A percentile compares a stretch with the other conserved stretches of the same genome.
Evolutionary conservation across 192 early-diverging fungal species (phyloP).

Genomic region (Tieghemiomyces parasiticus): DNA sequence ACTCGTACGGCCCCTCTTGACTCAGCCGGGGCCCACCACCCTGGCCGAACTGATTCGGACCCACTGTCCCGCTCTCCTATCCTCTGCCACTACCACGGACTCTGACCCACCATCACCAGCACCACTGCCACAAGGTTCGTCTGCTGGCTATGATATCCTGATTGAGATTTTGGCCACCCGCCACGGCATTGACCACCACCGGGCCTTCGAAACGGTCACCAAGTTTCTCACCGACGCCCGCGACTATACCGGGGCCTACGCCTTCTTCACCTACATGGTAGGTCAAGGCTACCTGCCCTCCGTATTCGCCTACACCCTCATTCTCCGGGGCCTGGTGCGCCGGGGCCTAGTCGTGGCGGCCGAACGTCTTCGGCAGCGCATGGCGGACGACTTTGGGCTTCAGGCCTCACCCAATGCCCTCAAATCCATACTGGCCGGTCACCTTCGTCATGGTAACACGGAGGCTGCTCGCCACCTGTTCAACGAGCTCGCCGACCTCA

Average conservation of each 20-base stretch:
- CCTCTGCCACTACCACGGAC: background rate
- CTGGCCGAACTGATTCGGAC: too few relatives aligned
- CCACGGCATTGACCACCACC: background rate
- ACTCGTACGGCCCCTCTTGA: too few relatives aligned
- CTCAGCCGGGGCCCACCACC: too few relatives aligned
- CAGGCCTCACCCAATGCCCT: background rate
- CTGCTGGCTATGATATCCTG: background rate
- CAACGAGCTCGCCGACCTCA: background rate
- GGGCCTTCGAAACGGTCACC: background rate
- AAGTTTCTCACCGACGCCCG: background rate
- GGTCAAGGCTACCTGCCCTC: background rate
- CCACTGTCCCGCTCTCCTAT: background rate
- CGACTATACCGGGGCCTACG: background rate
- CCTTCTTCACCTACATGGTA: background rate
- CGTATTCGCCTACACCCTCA: background rate
- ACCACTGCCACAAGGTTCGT: background rate
- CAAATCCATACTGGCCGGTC: slow-evolving; percentile 2
- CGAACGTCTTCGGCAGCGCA: background rate
- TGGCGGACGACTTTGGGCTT: background rate
- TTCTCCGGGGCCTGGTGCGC: background rate
- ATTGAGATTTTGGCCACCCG: background rate
- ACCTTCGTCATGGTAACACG: background rate
- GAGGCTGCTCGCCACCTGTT: background rate
- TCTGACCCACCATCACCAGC: background rate
- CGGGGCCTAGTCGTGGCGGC: background rate